These are phyloP conservation scores for Aspergillus latus DNA, from an alignment of 2,329 filamentous ascomycete species.

Conservation along the genomic window DNA sequence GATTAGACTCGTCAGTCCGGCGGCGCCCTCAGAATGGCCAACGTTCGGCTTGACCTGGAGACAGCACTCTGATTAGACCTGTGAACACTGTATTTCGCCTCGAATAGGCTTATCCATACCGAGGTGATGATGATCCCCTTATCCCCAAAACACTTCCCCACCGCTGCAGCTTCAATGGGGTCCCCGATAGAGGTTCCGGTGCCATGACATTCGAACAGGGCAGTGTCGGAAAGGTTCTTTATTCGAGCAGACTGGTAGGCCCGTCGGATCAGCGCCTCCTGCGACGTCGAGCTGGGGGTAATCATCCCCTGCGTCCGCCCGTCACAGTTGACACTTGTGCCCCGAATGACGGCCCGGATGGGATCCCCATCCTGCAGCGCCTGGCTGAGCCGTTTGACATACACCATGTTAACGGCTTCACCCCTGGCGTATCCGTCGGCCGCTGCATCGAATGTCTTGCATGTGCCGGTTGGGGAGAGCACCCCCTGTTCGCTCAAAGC, in stretches of 20 bases:
- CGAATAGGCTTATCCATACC: no score
- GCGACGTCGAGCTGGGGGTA: slow-evolving; percentile 32
- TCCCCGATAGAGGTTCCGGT: slow-evolving; percentile 44
- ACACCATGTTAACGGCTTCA: slow-evolving; percentile 34
- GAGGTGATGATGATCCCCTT: no score
- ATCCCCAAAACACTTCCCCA: slow-evolving; percentile 20
- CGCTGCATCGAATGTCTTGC: slow-evolving; percentile 35
- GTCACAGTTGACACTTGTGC: slow-evolving; percentile 8
- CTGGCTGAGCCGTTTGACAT: slow-evolving; percentile 32
- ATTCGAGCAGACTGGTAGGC: slow-evolving; percentile 37
- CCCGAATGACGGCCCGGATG: slow-evolving; percentile 21
- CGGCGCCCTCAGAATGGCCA: slow-evolving; percentile 27
- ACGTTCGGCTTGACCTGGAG: slow-evolving; percentile 27
- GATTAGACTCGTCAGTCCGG: slow-evolving; percentile 27
- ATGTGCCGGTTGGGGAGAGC: slow-evolving; percentile 35
- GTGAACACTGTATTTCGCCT: no score
- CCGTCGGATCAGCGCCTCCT: slow-evolving; percentile 40
- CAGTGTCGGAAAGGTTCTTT: slow-evolving; percentile 29
- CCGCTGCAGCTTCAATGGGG: slow-evolving; percentile 30
- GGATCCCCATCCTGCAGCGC: slow-evolving; percentile 27
- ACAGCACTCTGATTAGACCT: no score
- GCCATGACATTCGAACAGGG: slow-evolving; percentile 46
- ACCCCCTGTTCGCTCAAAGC: slow-evolving; percentile 31
- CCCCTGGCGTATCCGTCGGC: slow-evolving; percentile 40
- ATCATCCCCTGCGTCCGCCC: slow-evolving; percentile 25